Conservation (phyloP, 257 asterid genomes). For the Solanum dulcamara region DNA sequence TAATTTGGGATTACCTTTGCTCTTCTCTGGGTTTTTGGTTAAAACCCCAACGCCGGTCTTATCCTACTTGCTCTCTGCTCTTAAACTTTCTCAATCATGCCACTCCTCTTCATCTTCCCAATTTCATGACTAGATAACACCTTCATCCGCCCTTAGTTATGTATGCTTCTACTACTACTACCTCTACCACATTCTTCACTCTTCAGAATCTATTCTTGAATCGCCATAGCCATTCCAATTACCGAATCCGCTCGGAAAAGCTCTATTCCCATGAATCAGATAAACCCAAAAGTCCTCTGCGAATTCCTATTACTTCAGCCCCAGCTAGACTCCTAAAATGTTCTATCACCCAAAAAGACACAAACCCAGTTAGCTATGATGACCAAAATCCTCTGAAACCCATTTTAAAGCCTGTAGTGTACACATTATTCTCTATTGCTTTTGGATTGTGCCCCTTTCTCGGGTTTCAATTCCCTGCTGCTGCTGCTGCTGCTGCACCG, state of each 20-base stretch:
- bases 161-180: neutral
- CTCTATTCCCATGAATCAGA: neutral
- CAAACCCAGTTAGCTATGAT: slow-evolving; percentile 6
- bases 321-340: neutral
- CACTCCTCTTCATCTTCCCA: neutral
- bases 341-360: neutral
- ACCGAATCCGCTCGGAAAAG: neutral
- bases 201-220: neutral
- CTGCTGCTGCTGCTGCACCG: slow-evolving; percentile 32
- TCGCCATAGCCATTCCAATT: neutral
- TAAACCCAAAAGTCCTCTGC: neutral
- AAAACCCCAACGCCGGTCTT: neutral
- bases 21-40: neutral
- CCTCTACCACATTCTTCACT: neutral
- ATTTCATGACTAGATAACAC: neutral
- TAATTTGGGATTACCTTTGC: neutral
- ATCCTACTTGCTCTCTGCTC: neutral
- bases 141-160: neutral
- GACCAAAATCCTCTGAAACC: slow-evolving; percentile 43
- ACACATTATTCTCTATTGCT: slow-evolving; percentile 32
- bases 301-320: neutral
- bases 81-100: neutral
- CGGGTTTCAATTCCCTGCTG: slow-evolving; percentile 41
- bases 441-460: slow-evolving; percentile 40
- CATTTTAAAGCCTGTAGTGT: slow-evolving; percentile 15